Conservation (phyloP, 2,329 filamentous ascomycete species). For the Ophiostoma sp. region DNA sequence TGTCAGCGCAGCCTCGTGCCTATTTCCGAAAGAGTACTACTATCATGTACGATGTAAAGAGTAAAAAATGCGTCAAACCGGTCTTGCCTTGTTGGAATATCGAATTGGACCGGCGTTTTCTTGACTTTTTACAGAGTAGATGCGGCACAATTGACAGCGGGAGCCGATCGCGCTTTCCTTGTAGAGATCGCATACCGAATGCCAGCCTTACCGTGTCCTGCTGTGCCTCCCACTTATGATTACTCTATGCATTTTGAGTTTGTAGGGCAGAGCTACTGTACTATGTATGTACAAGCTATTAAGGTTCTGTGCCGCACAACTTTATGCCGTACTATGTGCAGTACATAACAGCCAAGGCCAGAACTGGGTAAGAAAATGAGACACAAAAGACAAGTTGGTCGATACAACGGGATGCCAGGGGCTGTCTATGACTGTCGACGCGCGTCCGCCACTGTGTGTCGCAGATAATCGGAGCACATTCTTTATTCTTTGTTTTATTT, state of each 20-base stretch:
- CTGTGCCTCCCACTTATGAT: background rate
- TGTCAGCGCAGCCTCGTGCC: background rate
- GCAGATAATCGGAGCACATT: background rate
- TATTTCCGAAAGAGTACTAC: background rate
- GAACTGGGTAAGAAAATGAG: too few relatives aligned
- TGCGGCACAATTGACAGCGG: conserved; percentile 8
- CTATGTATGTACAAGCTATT: background rate
- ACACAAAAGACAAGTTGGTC: too few relatives aligned
- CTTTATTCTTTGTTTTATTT: background rate
- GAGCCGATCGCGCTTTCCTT: background rate
- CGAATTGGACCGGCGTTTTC: background rate
- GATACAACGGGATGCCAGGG: background rate
- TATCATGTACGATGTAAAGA: background rate
- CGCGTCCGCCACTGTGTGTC: background rate
- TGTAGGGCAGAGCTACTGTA: background rate
- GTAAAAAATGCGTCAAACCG: background rate
- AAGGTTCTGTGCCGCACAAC: background rate
- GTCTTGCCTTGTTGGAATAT: background rate
- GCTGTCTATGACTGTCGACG: background rate
- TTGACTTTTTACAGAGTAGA: background rate
- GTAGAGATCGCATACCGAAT: background rate
- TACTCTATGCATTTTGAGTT: background rate
- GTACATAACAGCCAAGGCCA: too few relatives aligned
- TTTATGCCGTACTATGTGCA: background rate
- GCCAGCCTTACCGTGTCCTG: background rate